phyloP scores from a whole-genome alignment of 2,329 filamentous ascomycete genomes.

The Talaromyces piceae region DNA sequence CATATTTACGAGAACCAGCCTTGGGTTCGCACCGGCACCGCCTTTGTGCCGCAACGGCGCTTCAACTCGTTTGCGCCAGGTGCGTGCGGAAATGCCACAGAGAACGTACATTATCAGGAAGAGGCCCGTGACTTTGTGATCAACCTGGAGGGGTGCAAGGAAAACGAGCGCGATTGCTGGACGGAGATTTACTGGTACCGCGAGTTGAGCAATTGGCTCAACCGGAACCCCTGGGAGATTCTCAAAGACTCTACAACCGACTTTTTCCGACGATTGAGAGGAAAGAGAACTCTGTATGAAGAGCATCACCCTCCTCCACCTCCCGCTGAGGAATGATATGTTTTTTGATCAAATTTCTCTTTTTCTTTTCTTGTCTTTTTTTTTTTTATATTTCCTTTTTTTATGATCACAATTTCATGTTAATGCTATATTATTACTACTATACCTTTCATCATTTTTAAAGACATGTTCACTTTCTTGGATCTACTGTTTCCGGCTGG shows the following conservation, averaged over 20 bases:
- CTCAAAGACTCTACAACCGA: slow-evolving; percentile 29
- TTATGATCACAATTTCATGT: slow-evolving; percentile 1
- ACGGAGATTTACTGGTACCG: slow-evolving; percentile 95
- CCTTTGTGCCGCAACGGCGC: slow-evolving; percentile 81
- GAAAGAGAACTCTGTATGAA: slow-evolving; percentile 7
- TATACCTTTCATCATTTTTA: too few relatives aligned
- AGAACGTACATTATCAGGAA: slow-evolving; percentile 80
- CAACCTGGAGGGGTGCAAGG: slow-evolving; percentile 98
- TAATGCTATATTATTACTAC: slow-evolving; percentile 2
- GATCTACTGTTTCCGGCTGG: background rate
- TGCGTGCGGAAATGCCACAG: slow-evolving; percentile 59
- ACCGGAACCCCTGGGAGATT: slow-evolving; percentile 73
- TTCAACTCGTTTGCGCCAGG: slow-evolving; percentile 92
- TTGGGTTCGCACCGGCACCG: slow-evolving; percentile 83
- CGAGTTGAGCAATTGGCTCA: slow-evolving; percentile 82
- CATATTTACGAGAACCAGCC: slow-evolving; percentile 86
- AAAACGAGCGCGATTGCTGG: slow-evolving; percentile 96
- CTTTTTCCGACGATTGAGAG: slow-evolving; percentile 14
- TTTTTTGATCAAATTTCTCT: slow-evolving; percentile 4
- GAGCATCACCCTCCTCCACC: too few relatives aligned
- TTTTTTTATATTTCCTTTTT: background rate
- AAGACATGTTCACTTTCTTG: background rate
- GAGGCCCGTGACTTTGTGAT: slow-evolving; percentile 85
- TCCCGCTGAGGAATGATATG: too few relatives aligned
- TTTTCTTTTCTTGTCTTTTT: slow-evolving; percentile 10